Base-by-base conservation (phyloP, 179 eudicot genomes). In the Sideroxylon spinosum region DNA sequence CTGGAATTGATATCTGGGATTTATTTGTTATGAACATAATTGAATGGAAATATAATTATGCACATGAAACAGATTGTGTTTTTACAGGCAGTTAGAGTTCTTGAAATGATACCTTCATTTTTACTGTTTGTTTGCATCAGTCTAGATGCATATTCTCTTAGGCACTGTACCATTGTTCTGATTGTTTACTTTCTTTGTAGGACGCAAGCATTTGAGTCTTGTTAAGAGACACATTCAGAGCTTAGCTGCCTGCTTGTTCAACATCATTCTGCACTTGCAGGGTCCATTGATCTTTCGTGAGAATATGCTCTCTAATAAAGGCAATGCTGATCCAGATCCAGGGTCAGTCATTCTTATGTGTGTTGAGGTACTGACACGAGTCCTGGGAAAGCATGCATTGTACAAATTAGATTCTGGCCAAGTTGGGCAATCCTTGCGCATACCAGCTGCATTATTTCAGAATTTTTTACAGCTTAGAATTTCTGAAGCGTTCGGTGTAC, bases 261-360 rank as follows among this genome's bases (percentile, higher is more conserved):
- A 89, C 84, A 83, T 92, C 76, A 78, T 95, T 71, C 81, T 87
- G 79, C 98, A 95, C 85, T 86, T 94, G 75, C 97, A 90, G 84
- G 91, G 93, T 50, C 90, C 96, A 46, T 59, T 66, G 50, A 78
- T 94, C 57, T 94, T 95, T 87, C 74, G 73, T 73, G 22, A 44
- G 64, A 83, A 79, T 62, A 78, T 74, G 37, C 78, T 74, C 68
- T 46, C 53, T 57, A 44, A 17, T 76, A 77, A 79, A 68, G 75
- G 77, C 68, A 70, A 76, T 84, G 67, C 78, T 22, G 73, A 67
- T 80, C 96, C 99, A 60, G 97, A 95, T 86, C 81, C 94, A 32
- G 99, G 98, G 64, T 87, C 99, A 28, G 89, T 91, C 13, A 82
- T 82, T 77, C 94, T 91, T 76, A 95, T 95, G 99, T 92, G 93